Evolutionary conservation across 2,329 filamentous ascomycete genomes (phyloP), one percentile per base, ranked within the genome.

Genomic region (Aspergillus sp.): DNA sequence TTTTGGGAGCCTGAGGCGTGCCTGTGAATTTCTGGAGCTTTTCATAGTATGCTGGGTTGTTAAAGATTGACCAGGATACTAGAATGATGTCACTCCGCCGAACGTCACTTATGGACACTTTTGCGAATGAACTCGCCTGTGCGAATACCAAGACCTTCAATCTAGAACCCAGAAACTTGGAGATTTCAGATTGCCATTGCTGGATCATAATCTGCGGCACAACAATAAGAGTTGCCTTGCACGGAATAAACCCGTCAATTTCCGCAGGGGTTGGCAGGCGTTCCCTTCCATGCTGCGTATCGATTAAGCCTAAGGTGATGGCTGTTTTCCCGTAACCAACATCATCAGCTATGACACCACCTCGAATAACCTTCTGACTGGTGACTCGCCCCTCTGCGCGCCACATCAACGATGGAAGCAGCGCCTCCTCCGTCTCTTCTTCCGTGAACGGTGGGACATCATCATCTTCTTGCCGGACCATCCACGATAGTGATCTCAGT

Each of bases 271-370:
- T 19, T 10, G 61, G 45, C 50, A 60, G 10, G 39, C 57, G 43
- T 48, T 73, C 68, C 10, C 60, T 61, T 9, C 73, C 61, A 30
- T 79, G 78, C 48, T 82, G 78, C 4, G 75, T 71, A 38, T 84
- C 78, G 30, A 89, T 81, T 8, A 89, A 72, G 0, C 80, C 86
- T 12, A 90, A 77, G 2, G 81, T 82, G 0, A 84, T 82, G 1
- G 86, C 82, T 0, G 88, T 90, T 67, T 91, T 90, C 0, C 88
- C 88, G 67, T 87, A 90, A 0, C 85, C 87, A 36, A 89, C 86
- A 48, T 85, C 80, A 67, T 89, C 86, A 2, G 87, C 87, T 36
- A 89, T 77, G 17, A 90, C 79, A 5, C 87, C 88, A 12, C 88
- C 87, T 17, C 80, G 81, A 43, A 87, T 63, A 10, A 62, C 57